phyloP scores from a whole-genome alignment of 257 asterid species.

The Fraxinus cuspidata region DNA sequence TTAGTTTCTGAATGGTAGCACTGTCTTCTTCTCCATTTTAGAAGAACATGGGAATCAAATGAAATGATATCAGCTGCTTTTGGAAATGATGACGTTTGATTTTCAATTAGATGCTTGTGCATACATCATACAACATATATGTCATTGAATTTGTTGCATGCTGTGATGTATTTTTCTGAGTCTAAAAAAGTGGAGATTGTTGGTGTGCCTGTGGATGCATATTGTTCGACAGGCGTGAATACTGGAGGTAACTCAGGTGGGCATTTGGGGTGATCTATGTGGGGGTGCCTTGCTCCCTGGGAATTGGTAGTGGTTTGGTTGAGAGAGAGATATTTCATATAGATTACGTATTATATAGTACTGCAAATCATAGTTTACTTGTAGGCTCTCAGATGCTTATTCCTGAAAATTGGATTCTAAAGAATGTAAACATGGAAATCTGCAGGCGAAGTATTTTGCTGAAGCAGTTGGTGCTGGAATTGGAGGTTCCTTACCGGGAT shows the following conservation, averaged over 20 bases:
- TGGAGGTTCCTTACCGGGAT: slow-evolving; percentile 77
- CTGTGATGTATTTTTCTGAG: not conserved
- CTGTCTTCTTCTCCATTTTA: not conserved
- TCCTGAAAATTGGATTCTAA: slow-evolving; percentile 18
- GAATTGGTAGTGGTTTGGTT: not conserved
- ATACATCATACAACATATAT: not conserved
- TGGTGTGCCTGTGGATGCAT: not conserved
- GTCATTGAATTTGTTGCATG: not conserved
- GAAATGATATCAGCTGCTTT: not conserved
- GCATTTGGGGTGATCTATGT: not conserved
- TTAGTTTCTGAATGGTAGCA: too few relatives aligned
- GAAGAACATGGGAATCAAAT: not conserved
- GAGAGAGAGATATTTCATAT: not conserved
- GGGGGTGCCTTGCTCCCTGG: not conserved
- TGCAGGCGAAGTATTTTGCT: slow-evolving; percentile 77
- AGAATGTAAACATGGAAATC: slow-evolving; percentile 22
- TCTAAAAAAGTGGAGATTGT: not conserved
- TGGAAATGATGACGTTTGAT: not conserved
- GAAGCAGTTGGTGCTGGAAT: slow-evolving; percentile 89
- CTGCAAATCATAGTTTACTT: too few relatives aligned
- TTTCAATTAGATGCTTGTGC: not conserved
- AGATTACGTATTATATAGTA: too few relatives aligned
- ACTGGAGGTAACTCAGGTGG: not conserved
- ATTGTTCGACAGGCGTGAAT: not conserved
- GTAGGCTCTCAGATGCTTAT: not conserved